Evolutionary conservation across 371 early-diverging fungal species (phyloP), one percentile per base, ranked within the genome.

Genomic region (Basidiobolus meristosporus): DNA sequence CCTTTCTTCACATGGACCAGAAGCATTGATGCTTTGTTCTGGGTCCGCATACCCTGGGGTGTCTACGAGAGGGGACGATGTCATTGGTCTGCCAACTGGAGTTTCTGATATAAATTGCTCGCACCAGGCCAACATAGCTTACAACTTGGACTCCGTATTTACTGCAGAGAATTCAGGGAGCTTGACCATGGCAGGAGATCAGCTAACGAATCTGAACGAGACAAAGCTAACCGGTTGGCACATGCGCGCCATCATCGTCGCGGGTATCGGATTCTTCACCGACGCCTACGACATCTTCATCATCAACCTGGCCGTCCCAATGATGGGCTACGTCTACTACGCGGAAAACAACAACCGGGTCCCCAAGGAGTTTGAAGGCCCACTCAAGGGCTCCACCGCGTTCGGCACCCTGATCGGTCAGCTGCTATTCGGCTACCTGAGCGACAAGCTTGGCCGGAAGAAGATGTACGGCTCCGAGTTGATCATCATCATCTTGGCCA

Each of bases 261-360:
- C 82, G 2, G 89, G 89, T 37, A 67, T 73, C 35, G 85, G 89
- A 45, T 84, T 82, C 65, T 80, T 80, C 52, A 83, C 84, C 14
- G 85, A 84, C 52, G 73, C 82, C 14, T 82, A 85, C 54, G 84
- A 89, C 67, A 64, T 82, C 19, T 89, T 85, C n/a, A n/a, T n/a
- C n/a, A n/a, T n/a, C n/a, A n/a, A n/a, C n/a, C n/a, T n/a, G n/a
- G n/a, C n/a, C n/a, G 62, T 80, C 7, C 68, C 74, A 18, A 82
- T 83, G 77, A 57, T 89, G 49, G 77, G 76, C 42, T 73, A 68
- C 45, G 70, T 80, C 26, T 87, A 77, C 57, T 77, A 59, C 42
- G 40, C 46, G 20, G 33, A 44, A 14, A 17, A 22, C 7, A 41
- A 41, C n/a, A n/a, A n/a, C n/a, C 67, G 65, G 45, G 64, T 76